A percentile compares a stretch with the other conserved stretches of the same genome.
Conservation (phyloP, 495 filamentous ascomycete species). For the Aspergillus sclerotioniger region DNA sequence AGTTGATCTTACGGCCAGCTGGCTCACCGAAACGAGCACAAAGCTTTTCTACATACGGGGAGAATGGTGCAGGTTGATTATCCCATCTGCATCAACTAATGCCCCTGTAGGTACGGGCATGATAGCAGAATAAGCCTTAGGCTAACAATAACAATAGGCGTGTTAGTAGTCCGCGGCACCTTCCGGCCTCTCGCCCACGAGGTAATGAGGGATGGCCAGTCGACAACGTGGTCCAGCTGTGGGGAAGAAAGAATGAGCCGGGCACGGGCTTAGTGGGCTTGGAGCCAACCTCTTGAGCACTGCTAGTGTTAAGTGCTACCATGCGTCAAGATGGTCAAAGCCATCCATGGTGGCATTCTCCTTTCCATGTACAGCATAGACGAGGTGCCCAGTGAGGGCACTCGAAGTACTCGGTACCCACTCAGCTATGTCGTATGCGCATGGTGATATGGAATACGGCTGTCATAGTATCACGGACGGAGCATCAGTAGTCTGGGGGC, state of each 20-base stretch:
- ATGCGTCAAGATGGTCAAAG: neutral
- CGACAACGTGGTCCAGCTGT: slow-evolving; percentile 6
- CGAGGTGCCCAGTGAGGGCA: too few species aligned
- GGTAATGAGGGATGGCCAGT: neutral
- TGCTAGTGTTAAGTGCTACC: neutral
- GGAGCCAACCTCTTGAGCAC: neutral
- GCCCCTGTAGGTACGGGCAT: neutral
- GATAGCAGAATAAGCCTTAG: neutral
- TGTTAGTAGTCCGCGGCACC: neutral
- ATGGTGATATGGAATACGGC: too few species aligned
- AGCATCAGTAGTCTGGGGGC: too few species aligned
- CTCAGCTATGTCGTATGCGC: too few species aligned
- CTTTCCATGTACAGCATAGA: too few species aligned
- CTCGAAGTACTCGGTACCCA: too few species aligned
- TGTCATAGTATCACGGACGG: too few species aligned
- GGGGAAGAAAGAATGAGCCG: slow-evolving; percentile 4
- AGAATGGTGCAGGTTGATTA: too few species aligned
- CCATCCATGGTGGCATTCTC: too few species aligned
- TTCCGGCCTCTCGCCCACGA: neutral
- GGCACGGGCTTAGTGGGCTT: neutral
- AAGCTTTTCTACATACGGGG: neutral
- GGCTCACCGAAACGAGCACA: neutral
- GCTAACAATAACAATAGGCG: slow-evolving; percentile 1
- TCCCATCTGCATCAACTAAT: neutral
- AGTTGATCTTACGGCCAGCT: neutral